Base-by-base conservation (phyloP, 257 asterid species). In the Solanum pennellii region DNA sequence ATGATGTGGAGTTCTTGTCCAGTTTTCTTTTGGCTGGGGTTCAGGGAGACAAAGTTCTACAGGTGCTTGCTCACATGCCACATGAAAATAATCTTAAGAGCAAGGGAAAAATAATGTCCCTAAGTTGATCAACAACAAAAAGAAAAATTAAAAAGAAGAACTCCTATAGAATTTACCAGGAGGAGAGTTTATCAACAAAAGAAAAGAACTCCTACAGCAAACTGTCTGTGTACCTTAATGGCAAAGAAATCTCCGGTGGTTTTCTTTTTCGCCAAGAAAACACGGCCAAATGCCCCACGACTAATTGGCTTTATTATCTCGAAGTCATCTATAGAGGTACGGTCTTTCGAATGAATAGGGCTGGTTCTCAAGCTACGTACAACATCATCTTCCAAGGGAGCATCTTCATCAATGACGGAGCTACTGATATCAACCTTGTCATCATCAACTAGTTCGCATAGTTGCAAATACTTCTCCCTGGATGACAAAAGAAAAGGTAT, bases 261-360 rank as follows among this genome's bases (percentile, higher is more conserved):
- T 91, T 98, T 93, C 94, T 97, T 97, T 91, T 96, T 95, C 33
- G 99, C 98, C 93, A 97, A 89, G 91, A 97, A 97, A 86, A 97
- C 99, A 85, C 99, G 95, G 72, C 99, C 99, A 91, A 97, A 97
- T 88, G 99, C 99, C 80, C 99, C 99, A 82, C 99, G 99, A 91
- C 99, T 97, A 86, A 97, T 97, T 82, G 99, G 99, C 91, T 96
- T 96, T 87, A 97, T 96, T 87, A 97, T 97, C 94, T 96, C 99
- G 77, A 97, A 97, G 92, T 96, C 98, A 91, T 97, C 99, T 88
- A 97, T 97, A 12, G 99, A 93, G 87, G 99, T 97, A 47, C 99
- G 99, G 87, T 96, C 99, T 91, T 91, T 90, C 83, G 98, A 84
- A 95, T 97, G 99, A 49, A 94, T 88, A 1, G 99, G 99, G 93